These are phyloP conservation scores for Neostapfia colusana DNA, from an alignment of 176 grass and related monocot genomes.

Conservation along the genomic window DNA sequence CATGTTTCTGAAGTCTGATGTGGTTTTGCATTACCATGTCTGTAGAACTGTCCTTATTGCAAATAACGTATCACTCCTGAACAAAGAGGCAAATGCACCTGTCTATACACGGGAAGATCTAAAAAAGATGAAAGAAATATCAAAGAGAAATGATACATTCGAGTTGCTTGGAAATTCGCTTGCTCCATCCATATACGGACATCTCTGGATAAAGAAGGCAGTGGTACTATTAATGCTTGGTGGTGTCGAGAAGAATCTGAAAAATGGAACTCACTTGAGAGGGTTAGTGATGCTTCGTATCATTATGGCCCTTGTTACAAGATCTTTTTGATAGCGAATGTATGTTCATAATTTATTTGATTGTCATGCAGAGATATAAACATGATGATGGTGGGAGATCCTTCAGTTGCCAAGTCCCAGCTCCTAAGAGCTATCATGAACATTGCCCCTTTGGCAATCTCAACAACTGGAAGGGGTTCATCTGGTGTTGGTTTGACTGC, in stretches of 20 bases:
- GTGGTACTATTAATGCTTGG: conserved; percentile 95
- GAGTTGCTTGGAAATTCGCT: conserved; percentile 93
- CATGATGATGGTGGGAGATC: conserved; percentile 99
- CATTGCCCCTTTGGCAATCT: conserved; percentile 91
- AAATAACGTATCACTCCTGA: conserved; percentile 87
- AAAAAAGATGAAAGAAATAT: conserved; percentile 88
- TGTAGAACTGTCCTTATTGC: conserved; percentile 91
- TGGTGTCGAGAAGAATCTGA: conserved; percentile 93
- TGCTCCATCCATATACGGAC: conserved; percentile 94
- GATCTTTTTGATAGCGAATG: background rate
- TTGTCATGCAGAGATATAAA: conserved; percentile 82
- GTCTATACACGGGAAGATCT: conserved; percentile 77
- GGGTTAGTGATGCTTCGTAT: conserved; percentile 54
- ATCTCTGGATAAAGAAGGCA: conserved; percentile 94
- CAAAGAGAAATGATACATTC: conserved; percentile 75
- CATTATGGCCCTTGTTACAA: conserved; percentile 1
- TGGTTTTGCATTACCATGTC: conserved; percentile 27
- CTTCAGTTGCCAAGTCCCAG: conserved; percentile 97
- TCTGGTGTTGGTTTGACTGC: conserved; percentile 98
- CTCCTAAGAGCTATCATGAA: conserved; percentile 95
- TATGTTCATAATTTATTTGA: conserved; percentile 8
- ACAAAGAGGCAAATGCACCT: conserved; percentile 97
- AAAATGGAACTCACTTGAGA: conserved; percentile 99
- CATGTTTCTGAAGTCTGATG: conserved; percentile 16
- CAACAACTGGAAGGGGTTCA: conserved; percentile 92